Evolutionary conservation across 1,284 basidiomycete genomes (phyloP).

Genomic region (Trichosporon sp.): DNA sequence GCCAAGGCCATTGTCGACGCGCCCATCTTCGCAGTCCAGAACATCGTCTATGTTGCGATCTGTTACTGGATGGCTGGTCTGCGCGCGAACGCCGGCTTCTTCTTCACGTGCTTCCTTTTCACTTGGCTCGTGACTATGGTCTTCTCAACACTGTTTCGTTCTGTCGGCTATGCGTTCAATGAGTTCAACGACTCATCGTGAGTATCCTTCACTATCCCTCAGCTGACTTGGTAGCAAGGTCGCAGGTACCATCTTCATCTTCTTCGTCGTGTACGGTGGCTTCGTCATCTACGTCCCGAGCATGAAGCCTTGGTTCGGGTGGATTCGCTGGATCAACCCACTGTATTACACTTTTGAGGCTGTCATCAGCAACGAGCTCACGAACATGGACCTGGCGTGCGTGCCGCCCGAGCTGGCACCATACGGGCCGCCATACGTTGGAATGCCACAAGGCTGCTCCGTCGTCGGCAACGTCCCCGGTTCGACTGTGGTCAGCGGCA

Average conservation of each 20-base stretch:
- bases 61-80: slow-evolving; percentile 52
- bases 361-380: slow-evolving; percentile 57
- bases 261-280: slow-evolving; percentile 44
- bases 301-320: slow-evolving; percentile 45
- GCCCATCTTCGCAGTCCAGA: slow-evolving; percentile 56
- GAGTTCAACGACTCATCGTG: slow-evolving; percentile 50
- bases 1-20: slow-evolving; percentile 68
- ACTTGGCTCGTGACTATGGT: slow-evolving; percentile 37
- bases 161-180: slow-evolving; percentile 47
- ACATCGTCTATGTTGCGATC: slow-evolving; percentile 54
- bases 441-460: slow-evolving; percentile 46
- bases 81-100: slow-evolving; percentile 40
- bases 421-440: slow-evolving; percentile 49
- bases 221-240: slow-evolving; percentile 35
- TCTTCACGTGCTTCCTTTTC: slow-evolving; percentile 54
- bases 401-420: slow-evolving; percentile 54
- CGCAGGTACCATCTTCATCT: slow-evolving; percentile 45
- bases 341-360: slow-evolving; percentile 49
- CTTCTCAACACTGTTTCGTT: slow-evolving; percentile 51
- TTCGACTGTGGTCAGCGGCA: slow-evolving; percentile 24
- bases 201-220: not conserved
- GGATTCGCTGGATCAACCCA: slow-evolving; percentile 41
- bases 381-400: slow-evolving; percentile 52
- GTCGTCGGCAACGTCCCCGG: slow-evolving; percentile 49
- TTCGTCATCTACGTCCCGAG: slow-evolving; percentile 48